Evolutionary conservation across 164 flowering plant genomes (phyloP), one percentile per base, ranked within the genome.

Genomic region (Umbilicus rupestris): DNA sequence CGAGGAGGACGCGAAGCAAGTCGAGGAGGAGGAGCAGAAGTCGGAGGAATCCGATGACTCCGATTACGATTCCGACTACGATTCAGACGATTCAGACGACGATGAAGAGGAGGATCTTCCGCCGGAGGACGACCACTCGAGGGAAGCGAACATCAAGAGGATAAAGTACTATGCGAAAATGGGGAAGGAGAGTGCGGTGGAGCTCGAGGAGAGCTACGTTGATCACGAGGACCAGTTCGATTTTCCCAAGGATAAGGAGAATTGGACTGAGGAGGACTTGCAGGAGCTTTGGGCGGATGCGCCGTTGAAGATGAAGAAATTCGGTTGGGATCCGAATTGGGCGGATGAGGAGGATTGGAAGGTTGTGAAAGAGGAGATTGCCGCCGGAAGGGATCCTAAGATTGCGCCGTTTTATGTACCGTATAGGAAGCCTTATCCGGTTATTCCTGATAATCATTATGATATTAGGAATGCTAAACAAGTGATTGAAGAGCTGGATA

Each of bases 281-380:
- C 42, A 60, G 78, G 98, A 93, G 85, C 57, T 80, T 0, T 93
- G 98, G 97, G 87, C 77, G 0, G 96, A 90, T 46, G 91, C 81
- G 31, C 98, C 98, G 2, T 0, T 73, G 19, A 66, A 45, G 29
- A 66, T 65, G 75, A 76, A 72, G 30, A 83, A 85, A 33, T 80
- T 91, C 12, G 98, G 97, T 0, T 93, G 96, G 94, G 98, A 90
- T 73, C 98, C 98, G 8, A 80, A 65, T 22, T 86, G 80, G 82
- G 97, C 91, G 0, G 90, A 87, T 39, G 87, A 85, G 42, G 87
- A 93, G 7, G 98, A 93, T 24, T 81, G 84, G 82, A 79, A 81
- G 9, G 35, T 79, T 7, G 77, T 86, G 9, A 60, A 19, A 30
- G 75, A 87, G 1, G 86, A 81, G 78, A 16, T 74, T 35, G 57